phyloP scores from a whole-genome alignment of 2,329 filamentous ascomycete genomes.

The Aspergillus calidoustus region DNA sequence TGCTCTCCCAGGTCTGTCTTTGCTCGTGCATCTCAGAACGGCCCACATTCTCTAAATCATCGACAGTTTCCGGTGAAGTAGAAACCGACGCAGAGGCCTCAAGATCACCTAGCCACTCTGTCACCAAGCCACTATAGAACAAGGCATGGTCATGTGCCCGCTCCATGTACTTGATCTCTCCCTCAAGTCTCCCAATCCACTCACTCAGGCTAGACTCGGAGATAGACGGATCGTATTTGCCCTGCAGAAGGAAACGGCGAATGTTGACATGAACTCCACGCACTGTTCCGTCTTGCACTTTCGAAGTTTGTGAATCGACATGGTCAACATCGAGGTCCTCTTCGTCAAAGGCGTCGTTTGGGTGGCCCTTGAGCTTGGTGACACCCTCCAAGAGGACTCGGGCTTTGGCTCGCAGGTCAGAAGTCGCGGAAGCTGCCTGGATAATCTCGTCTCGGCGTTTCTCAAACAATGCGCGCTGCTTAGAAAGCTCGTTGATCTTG shows the following conservation, averaged over 20 bases:
- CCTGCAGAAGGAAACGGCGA: conserved; percentile 58
- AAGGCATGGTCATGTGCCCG: conserved; percentile 60
- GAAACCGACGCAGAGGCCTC: conserved; percentile 25
- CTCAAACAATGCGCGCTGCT: conserved; percentile 57
- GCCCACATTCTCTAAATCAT: conserved; percentile 53
- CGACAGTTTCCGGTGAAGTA: conserved; percentile 28
- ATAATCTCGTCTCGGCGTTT: conserved; percentile 51
- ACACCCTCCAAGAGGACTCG: conserved; percentile 43
- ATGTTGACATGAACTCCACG: conserved; percentile 49
- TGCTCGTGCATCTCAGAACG: conserved; percentile 59
- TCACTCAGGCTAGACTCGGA: conserved; percentile 51
- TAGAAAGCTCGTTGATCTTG: conserved; percentile 62
- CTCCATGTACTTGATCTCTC: conserved; percentile 55
- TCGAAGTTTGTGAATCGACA: not conserved
- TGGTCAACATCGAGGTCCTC: conserved; percentile 35
- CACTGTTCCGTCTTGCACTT: conserved; percentile 27
- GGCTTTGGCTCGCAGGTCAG: conserved; percentile 37
- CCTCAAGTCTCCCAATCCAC: conserved; percentile 54
- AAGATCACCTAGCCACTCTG: conserved; percentile 56
- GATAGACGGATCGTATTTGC: conserved; percentile 58
- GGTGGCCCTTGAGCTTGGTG: conserved; percentile 43
- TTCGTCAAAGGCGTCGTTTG: conserved; percentile 40
- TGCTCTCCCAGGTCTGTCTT: conserved; percentile 58
- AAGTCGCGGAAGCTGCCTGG: conserved; percentile 33
- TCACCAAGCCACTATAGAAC: conserved; percentile 61